A percentile compares a stretch with the other conserved stretches of the same genome.
These are phyloP conservation scores for Hypoxylon subgilvum DNA, from an alignment of 495 filamentous ascomycete genomes.

Conservation along the genomic window DNA sequence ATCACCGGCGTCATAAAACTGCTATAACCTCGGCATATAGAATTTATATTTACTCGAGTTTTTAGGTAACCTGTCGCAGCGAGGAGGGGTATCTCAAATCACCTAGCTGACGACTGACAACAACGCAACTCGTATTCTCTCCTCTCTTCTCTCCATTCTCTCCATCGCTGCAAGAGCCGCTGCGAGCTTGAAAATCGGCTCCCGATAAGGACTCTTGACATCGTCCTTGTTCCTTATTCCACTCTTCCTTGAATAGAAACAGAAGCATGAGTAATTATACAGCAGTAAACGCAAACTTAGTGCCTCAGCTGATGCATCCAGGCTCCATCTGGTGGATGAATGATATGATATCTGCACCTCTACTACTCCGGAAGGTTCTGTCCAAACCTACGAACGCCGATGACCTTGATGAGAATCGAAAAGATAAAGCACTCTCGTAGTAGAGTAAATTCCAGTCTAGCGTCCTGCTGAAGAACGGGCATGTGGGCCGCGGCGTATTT, in stretches of 20 bases:
- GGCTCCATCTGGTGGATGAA: constrained; percentile 12
- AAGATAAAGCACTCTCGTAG: constrained; percentile 17
- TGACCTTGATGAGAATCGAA: constrained; percentile 27
- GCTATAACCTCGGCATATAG: constrained; percentile 16
- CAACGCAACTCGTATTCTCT: constrained; percentile 11
- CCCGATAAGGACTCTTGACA: no score
- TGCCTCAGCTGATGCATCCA: constrained; percentile 21
- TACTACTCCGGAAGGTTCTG: constrained; percentile 35
- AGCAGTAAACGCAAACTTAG: constrained; percentile 27
- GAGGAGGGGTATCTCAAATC: constrained; percentile 39
- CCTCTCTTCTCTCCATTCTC: constrained; percentile 13
- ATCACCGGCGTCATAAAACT: no score
- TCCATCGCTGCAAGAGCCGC: constrained; percentile 26
- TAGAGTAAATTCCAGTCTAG: constrained; percentile 9
- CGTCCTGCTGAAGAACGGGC: neutral
- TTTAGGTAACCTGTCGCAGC: constrained; percentile 27
- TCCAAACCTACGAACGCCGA: constrained; percentile 42
- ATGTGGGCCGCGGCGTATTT: constrained; percentile 7
- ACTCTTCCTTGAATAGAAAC: constrained; percentile 21
- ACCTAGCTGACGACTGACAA: constrained; percentile 30
- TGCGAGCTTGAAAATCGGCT: constrained; percentile 20
- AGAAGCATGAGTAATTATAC: constrained; percentile 38
- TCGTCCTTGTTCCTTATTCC: no score
- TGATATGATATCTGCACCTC: constrained; percentile 20
- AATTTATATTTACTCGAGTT: constrained; percentile 32